Percentiles rank a stretch among this genome's conserved stretches.
Evolutionary conservation across 345 rosid genomes (phyloP).

Genomic region (Euphorbia tirucalli): DNA sequence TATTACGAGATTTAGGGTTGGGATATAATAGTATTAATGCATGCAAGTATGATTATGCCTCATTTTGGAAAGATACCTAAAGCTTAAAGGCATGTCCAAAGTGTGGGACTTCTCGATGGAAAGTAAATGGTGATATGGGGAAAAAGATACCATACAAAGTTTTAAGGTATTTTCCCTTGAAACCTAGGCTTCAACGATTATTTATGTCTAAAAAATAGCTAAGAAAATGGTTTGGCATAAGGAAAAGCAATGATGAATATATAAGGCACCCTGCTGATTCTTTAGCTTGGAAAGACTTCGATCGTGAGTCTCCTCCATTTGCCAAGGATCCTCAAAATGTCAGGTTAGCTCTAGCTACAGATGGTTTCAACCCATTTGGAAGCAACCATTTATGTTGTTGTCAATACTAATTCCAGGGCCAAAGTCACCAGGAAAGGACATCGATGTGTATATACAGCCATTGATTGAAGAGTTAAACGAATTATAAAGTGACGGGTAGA

Average conservation of each 20-base stretch:
- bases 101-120: background rate
- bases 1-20: background rate
- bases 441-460: background rate
- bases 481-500: background rate
- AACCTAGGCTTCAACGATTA: no score
- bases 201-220: no score
- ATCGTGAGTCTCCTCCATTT: no score
- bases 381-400: no score
- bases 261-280: no score
- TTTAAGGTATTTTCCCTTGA: conserved; percentile 5
- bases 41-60: background rate
- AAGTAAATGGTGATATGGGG: background rate
- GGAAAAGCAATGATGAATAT: no score
- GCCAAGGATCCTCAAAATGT: no score
- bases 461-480: background rate
- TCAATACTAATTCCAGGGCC: no score
- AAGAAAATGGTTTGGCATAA: no score
- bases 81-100: background rate
- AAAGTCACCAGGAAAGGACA: background rate
- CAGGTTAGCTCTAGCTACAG: no score
- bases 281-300: no score
- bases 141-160: background rate
- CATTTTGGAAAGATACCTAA: background rate
- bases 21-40: background rate
- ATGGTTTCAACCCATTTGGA: no score